A percentile compares a stretch with the other conserved stretches of the same genome.
Conservation (phyloP, 2,329 filamentous ascomycete species). For the Xylaria sp. region DNA sequence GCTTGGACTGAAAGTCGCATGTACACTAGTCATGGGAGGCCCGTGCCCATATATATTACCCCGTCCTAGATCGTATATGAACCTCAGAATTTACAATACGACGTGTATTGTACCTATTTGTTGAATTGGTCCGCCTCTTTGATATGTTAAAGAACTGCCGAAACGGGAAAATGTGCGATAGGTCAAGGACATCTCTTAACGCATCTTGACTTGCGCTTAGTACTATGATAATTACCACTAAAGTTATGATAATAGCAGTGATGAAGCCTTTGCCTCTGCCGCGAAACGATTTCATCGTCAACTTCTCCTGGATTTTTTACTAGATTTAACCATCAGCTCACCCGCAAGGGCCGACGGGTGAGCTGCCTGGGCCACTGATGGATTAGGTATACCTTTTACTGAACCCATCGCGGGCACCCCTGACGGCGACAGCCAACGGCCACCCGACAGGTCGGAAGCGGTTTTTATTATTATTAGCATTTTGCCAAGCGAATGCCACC, state of each 20-base stretch:
- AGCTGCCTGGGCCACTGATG: constrained; percentile 12
- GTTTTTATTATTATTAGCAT: constrained; percentile 20
- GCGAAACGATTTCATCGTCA: not conserved
- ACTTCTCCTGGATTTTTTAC: not conserved
- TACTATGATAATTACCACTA: not conserved
- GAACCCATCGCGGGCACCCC: constrained; percentile 1
- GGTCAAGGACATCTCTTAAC: not conserved
- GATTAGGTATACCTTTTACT: not conserved
- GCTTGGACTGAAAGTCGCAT: not conserved
- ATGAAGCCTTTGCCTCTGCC: not conserved
- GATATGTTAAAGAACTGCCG: not conserved
- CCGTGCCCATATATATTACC: not conserved
- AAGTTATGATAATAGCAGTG: not conserved
- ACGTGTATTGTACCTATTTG: not conserved
- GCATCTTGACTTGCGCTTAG: not conserved
- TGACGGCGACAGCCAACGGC: constrained; percentile 16
- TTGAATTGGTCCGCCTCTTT: not conserved
- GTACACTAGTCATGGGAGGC: not conserved
- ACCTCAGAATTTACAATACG: not conserved
- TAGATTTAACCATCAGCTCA: not conserved
- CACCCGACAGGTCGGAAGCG: constrained; percentile 40
- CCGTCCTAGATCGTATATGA: not conserved
- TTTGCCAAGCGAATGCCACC: constrained; percentile 34
- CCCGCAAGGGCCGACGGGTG: not conserved
- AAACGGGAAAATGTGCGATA: not conserved